phyloP scores from a whole-genome alignment of 345 rosid genomes.

The Dovyalis caffra region DNA sequence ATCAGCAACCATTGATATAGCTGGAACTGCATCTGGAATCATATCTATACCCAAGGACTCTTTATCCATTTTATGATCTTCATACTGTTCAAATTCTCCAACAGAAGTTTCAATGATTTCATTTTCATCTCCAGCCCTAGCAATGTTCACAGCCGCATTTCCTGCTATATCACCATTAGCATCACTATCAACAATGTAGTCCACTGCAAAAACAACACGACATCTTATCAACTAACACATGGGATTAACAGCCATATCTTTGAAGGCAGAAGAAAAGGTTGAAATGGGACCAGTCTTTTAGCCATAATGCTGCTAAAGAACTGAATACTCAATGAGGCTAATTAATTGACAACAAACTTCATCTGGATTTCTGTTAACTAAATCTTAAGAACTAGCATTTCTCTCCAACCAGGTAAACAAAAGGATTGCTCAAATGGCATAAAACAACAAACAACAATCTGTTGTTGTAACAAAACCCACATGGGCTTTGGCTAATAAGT shows the following conservation, averaged over 20 bases:
- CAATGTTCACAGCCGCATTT: constrained; percentile 46
- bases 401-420: neutral
- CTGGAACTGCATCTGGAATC: constrained; percentile 35
- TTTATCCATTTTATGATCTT: constrained; percentile 49
- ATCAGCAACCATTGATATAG: constrained; percentile 28
- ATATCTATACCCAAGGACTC: constrained; percentile 32
- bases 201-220: constrained; percentile 57
- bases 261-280: neutral
- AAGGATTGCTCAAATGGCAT: neutral
- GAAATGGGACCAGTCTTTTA: neutral
- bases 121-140: constrained; percentile 39
- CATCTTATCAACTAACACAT: neutral
- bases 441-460: neutral
- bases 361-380: neutral
- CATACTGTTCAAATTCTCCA: constrained; percentile 39
- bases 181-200: constrained; percentile 56
- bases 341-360: neutral
- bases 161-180: constrained; percentile 42
- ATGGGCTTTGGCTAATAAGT: neutral
- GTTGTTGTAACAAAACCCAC: neutral
- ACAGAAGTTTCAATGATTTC: constrained; percentile 48
- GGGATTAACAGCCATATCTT: neutral
- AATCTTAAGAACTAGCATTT: neutral
- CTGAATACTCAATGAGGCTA: neutral
- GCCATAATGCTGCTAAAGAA: neutral